Evolutionary conservation across 2,329 filamentous ascomycete species (phyloP).

Genomic region (Colletotrichum horii): DNA sequence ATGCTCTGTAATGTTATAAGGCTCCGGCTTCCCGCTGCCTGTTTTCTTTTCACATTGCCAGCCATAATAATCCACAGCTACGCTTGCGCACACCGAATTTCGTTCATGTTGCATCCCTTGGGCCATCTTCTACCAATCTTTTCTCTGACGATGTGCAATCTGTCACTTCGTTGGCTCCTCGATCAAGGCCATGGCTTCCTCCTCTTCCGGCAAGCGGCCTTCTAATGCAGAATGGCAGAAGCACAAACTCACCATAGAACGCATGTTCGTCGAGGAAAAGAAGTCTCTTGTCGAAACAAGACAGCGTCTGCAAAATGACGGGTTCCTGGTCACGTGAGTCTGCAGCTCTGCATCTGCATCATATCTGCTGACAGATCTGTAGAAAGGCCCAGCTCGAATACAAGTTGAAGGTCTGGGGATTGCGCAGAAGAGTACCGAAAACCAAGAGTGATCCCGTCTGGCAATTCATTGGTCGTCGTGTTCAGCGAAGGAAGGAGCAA

Average conservation of each 20-base stretch:
- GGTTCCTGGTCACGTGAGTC: background rate
- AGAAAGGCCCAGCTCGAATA: slow-evolving; percentile 1
- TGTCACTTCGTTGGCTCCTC: background rate
- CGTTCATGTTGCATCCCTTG: too few species aligned
- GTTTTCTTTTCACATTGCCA: too few species aligned
- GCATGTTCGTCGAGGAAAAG: background rate
- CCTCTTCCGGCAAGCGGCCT: background rate
- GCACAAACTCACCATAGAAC: background rate
- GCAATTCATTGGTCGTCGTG: background rate
- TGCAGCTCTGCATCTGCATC: background rate
- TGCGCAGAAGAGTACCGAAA: background rate
- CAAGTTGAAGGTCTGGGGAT: background rate
- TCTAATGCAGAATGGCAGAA: background rate
- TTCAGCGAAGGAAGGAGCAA: background rate
- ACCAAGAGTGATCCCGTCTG: background rate
- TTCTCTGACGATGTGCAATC: too few species aligned
- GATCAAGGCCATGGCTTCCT: background rate
- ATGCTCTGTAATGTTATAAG: too few species aligned
- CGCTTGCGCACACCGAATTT: too few species aligned
- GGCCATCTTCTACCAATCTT: too few species aligned
- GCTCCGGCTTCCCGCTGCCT: background rate
- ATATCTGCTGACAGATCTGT: background rate
- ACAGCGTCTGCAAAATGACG: background rate
- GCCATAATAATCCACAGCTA: too few species aligned
- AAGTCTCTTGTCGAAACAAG: background rate